Conservation (phyloP, 75 land plant species). For the Sequoia sempervirens region DNA sequence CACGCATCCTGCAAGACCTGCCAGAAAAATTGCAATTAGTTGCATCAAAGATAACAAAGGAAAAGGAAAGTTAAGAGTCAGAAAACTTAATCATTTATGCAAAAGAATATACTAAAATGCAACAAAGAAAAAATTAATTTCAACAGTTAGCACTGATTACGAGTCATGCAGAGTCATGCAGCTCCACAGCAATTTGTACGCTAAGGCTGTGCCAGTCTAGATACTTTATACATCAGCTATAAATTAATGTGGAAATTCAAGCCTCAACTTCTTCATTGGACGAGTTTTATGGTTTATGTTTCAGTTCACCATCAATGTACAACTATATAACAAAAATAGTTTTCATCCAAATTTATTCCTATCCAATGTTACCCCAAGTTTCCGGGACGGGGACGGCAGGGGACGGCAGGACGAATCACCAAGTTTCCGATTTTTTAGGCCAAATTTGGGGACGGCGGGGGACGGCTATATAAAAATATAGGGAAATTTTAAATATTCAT, state of each 20-base stretch:
- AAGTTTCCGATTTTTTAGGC: too few relatives aligned
- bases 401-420: too few relatives aligned
- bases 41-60: slow-evolving; percentile 1
- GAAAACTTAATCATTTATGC: neutral
- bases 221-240: neutral
- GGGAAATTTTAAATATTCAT: too few relatives aligned
- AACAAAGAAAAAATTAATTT: neutral
- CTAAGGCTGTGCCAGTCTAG: neutral
- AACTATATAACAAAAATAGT: neutral
- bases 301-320: neutral
- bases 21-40: neutral
- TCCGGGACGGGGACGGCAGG: too few relatives aligned
- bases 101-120: neutral
- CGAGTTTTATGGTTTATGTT: neutral
- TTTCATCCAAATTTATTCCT: neutral
- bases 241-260: neutral
- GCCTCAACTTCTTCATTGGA: neutral
- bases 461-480: too few relatives aligned
- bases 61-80: neutral
- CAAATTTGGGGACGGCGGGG: too few relatives aligned
- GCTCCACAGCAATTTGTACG: neutral
- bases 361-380: too few relatives aligned
- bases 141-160: neutral
- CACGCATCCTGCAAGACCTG: slow-evolving; percentile 89
- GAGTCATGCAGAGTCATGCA: neutral